Evolutionary conservation across 78 protist species (phyloP).

Genomic region (Chrysochromulina tobinii): DNA sequence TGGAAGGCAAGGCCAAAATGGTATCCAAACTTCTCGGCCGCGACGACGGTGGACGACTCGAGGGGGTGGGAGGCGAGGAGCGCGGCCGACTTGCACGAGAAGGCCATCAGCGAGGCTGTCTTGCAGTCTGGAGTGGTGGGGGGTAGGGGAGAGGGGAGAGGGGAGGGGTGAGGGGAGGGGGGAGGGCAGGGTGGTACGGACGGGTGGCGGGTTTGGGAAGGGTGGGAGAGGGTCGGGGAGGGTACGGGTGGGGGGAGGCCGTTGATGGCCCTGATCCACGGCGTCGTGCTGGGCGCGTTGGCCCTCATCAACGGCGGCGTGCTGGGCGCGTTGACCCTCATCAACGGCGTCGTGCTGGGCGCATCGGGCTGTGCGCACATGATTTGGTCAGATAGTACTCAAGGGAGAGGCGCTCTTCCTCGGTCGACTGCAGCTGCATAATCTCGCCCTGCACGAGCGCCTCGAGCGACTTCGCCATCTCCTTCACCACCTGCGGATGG

Average conservation of each 20-base stretch:
- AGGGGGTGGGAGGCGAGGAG: neutral
- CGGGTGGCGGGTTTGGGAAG: too few relatives aligned
- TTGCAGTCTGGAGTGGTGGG: slow-evolving; percentile 40
- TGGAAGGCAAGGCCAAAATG: slow-evolving; percentile 87
- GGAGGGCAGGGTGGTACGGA: too few relatives aligned
- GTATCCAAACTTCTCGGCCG: slow-evolving; percentile 61
- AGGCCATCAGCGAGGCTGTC: slow-evolving; percentile 82
- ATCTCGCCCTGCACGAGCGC: slow-evolving; percentile 86
- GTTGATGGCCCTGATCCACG: too few relatives aligned
- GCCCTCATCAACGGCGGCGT: neutral
- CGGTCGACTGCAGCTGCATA: slow-evolving; percentile 62
- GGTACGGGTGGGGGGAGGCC: too few relatives aligned
- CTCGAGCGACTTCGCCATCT: slow-evolving; percentile 56
- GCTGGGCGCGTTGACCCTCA: slow-evolving; percentile 36
- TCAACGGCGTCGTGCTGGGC: too few relatives aligned
- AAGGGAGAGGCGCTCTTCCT: slow-evolving; percentile 62
- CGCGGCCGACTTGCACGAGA: slow-evolving; percentile 58
- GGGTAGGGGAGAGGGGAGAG: too few relatives aligned
- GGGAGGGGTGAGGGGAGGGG: too few relatives aligned
- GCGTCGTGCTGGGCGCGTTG: slow-evolving; percentile 23
- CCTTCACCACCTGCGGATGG: slow-evolving; percentile 13
- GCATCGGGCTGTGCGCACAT: slow-evolving; percentile 6
- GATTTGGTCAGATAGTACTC: slow-evolving; percentile 56
- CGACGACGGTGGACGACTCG: neutral
- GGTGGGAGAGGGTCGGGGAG: too few relatives aligned